Evolutionary conservation across 2,329 filamentous ascomycete genomes (phyloP), one percentile per base, ranked within the genome.

Genomic region (Aureobasidium sp.): DNA sequence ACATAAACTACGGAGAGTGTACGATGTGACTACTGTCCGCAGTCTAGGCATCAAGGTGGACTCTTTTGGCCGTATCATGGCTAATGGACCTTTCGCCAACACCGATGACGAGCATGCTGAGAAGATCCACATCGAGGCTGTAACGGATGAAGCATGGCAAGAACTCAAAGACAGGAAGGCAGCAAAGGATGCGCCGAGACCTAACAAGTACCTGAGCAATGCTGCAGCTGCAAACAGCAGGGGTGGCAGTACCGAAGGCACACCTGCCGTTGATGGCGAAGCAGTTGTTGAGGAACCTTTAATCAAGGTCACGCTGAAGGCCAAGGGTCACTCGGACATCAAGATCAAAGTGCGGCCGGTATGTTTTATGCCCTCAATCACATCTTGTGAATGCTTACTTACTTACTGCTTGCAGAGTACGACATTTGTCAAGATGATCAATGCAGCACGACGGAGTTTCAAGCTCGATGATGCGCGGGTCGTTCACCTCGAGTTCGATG

Each of bases 41-140:
- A 86, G 82, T 52, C 76, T 96, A 7, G 86, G 86, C 7, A 81
- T 94, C 50, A 75, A 76, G 32, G 69, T 79, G 3, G 76, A 79
- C 59, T 67, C 69, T 1, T 69, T 74, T 34, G 75, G 79, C 0
- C 72, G 68, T 41, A 68, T 76, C 17, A 71, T 68, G 20, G 67
- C 74, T 61, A 70, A 71, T 59, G 67, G 71, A n/a, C 73, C 80
- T 5, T 78, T 79, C 26, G 80, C 82, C 1, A 81, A 82, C 59
- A 73, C 78, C 3, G 80, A 82, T 29, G 66, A 66, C 32, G 79
- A 81, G 27, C 78, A 80, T 13, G 79, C 80, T 10, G 75, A 79
- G 8, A 82, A 82, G 59, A 81, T 96, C n/a, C 82, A 88, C 66
- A 81, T 96, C 65, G 87, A 92, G 72, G 89, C 88, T 7, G 90